Evolutionary conservation across 140 eudicot genomes (phyloP).

Genomic region (Ambrosia hybrid): DNA sequence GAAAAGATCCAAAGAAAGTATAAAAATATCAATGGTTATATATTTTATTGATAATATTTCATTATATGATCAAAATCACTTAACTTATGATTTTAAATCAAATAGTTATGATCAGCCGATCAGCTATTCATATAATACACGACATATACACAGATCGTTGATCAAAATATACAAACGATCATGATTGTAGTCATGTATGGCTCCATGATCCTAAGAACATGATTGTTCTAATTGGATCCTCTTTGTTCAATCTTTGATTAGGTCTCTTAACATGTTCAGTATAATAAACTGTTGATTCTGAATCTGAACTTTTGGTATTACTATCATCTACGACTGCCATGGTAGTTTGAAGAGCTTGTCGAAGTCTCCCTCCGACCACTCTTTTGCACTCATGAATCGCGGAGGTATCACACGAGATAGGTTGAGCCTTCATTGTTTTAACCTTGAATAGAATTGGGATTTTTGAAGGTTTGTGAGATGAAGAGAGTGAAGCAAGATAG

Average conservation of each 20-base stretch:
- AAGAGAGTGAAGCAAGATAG: conserved; percentile 32
- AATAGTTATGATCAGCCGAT: conserved; percentile 11
- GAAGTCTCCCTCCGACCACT: conserved; percentile 39
- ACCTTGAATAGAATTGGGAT: neutral
- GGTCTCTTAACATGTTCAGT: conserved; percentile 36
- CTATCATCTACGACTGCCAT: conserved; percentile 16
- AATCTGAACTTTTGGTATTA: neutral
- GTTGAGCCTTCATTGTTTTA: conserved; percentile 55
- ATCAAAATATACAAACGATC: neutral
- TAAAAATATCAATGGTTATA: neutral
- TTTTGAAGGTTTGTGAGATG: conserved; percentile 21
- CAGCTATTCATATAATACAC: conserved; percentile 19
- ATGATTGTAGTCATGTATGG: conserved; percentile 43
- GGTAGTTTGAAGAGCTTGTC: conserved; percentile 28
- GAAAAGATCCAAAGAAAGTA: neutral
- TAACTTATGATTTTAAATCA: conserved; percentile 13
- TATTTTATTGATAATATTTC: neutral
- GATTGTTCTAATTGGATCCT: conserved; percentile 69
- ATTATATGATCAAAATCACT: neutral
- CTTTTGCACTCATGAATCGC: conserved; percentile 44
- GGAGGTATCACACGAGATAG: conserved; percentile 39
- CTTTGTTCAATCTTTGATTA: conserved; percentile 30
- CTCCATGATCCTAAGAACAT: conserved; percentile 79
- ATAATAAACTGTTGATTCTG: neutral
- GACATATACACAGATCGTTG: conserved; percentile 2